A percentile compares a stretch with the other conserved stretches of the same genome.
phyloP scores from a whole-genome alignment of 495 filamentous ascomycete genomes.

The Penicillium herquei region DNA sequence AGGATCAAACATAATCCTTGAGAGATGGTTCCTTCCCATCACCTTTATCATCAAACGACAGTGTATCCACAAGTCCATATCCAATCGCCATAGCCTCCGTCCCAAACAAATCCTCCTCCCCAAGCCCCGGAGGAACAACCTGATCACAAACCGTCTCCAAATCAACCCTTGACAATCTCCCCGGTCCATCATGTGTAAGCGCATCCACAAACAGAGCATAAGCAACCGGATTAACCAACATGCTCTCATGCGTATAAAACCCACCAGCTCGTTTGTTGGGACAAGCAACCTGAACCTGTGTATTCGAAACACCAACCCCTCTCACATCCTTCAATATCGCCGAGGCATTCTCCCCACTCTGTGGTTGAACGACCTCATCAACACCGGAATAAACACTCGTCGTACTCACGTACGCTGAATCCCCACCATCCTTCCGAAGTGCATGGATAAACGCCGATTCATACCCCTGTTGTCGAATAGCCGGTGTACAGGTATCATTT shows the following conservation, averaged over 20 bases:
- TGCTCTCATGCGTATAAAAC: constrained; percentile 35
- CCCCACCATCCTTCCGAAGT: constrained; percentile 35
- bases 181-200: constrained; percentile 39
- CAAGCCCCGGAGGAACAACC: constrained; percentile 31
- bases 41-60: constrained; percentile 4
- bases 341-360: constrained; percentile 36
- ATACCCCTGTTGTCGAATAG: constrained; percentile 41
- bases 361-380: constrained; percentile 49
- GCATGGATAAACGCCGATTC: constrained; percentile 34
- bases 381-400: constrained; percentile 40
- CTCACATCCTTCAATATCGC: constrained; percentile 33
- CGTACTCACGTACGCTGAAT: constrained; percentile 46
- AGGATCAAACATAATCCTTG: constrained; percentile 3
- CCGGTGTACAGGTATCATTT: constrained; percentile 21
- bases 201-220: constrained; percentile 43
- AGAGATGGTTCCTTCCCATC: constrained; percentile 5
- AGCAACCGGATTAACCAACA: constrained; percentile 39
- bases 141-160: constrained; percentile 27
- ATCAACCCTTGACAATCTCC: constrained; percentile 22
- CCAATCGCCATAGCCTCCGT: constrained; percentile 26
- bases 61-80: constrained; percentile 5
- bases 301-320: constrained; percentile 41
- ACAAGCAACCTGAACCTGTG: constrained; percentile 40
- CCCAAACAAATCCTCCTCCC: constrained; percentile 29
- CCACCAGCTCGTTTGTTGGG: constrained; percentile 28